Evolutionary conservation across 2,329 filamentous ascomycete genomes (phyloP).

Genomic region (Orbilia blumenaviensis): DNA sequence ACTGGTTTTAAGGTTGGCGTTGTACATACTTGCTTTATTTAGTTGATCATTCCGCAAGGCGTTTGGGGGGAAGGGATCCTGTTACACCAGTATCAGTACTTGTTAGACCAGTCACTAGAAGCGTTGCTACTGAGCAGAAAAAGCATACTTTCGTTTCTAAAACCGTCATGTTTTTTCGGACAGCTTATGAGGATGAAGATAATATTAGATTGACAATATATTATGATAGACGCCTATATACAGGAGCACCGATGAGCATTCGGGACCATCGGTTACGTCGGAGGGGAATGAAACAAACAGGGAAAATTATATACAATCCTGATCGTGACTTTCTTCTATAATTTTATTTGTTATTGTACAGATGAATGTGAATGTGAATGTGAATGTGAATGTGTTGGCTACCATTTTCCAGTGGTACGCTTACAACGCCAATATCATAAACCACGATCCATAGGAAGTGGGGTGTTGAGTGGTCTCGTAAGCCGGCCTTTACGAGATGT

Average conservation of each 20-base stretch:
- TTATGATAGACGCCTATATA: neutral
- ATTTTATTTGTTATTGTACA: conserved; percentile 12
- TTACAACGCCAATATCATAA: no score
- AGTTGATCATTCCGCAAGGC: conserved; percentile 5
- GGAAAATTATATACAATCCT: conserved; percentile 17
- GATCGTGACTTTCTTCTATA: neutral
- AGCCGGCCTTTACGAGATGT: neutral
- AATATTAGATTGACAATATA: neutral
- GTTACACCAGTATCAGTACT: neutral
- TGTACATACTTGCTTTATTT: conserved; percentile 38
- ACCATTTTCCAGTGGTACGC: no score
- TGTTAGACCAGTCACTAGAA: neutral
- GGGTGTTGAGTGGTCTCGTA: no score
- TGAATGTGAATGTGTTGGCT: no score
- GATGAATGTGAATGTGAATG: no score
- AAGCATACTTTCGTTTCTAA: neutral
- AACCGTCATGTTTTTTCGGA: neutral
- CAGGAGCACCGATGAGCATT: neutral
- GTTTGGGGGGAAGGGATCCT: conserved; percentile 21
- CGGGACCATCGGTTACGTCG: neutral
- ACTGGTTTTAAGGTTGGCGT: neutral
- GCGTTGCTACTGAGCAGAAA: conserved; percentile 7
- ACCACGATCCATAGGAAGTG: no score
- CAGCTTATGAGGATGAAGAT: neutral
- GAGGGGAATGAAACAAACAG: conserved; percentile 5